Evolutionary conservation across 768 basidiomycete species (phyloP), one percentile per base, ranked within the genome.

Genomic region (Amyloporia xantha): DNA sequence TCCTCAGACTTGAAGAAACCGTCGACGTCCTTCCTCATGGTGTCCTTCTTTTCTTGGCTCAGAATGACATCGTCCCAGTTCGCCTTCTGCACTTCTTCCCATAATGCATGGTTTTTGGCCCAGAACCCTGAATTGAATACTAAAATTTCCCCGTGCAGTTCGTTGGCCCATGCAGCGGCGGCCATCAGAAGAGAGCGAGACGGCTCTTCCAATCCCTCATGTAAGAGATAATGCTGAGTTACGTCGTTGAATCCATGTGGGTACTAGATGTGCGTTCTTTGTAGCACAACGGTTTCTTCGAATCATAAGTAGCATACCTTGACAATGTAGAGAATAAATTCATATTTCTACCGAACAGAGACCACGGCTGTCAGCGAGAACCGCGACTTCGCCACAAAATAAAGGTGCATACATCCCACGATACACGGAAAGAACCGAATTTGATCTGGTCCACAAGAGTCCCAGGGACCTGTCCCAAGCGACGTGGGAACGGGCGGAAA

Each of bases 1-100:
- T 71, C 58, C 57, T 89, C 80, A 0, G 85, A 83, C n/a, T 74
- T 70, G 63, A 90, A 91, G 71, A 93, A 93, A 0, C 84, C 85
- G 26, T 78, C 75, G 7, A 91, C 71, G 41, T 92, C 91, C 57
- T 86, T 82, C 66, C 82, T 75, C 20, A 93, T 52, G 2, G 70
- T 67, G 27, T 67, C 67, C 68, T 92, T 92, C 68, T 82, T 84
- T 5, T 72, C 71, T 0, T 80, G 75, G 51, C 83, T 81, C 51
- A 90, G 72, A 44, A 90, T 79, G 27, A 91, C 78, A 51, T 87
- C 82, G 23, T 79, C 70, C 87, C 87, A 91, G 58, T 79, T 70
- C 1, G 82, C 82, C 54, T 76, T 64, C 52, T 68, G 64, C 6
- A 67, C 57, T 50, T 66, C 67, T 12, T 53, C 41, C 84, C 84